phyloP scores from a whole-genome alignment of 768 basidiomycete genomes.

The Naganishia friedmannii region DNA sequence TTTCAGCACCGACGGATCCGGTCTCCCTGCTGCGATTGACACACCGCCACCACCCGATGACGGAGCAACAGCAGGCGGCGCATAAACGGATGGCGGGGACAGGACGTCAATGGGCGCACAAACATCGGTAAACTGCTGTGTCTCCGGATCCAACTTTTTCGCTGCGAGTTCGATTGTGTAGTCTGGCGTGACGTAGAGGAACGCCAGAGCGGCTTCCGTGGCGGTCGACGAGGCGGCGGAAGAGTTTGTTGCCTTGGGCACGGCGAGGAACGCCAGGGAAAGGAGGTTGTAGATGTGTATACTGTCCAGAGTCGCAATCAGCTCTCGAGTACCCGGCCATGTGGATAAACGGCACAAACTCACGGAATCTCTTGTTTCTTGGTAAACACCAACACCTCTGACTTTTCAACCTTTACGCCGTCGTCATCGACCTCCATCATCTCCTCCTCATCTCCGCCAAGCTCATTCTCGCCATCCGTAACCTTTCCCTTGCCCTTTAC shows the following conservation, averaged over 20 bases:
- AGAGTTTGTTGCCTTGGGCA: slow-evolving; percentile 29
- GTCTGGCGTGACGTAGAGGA: slow-evolving; percentile 41
- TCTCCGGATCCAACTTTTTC: slow-evolving; percentile 32
- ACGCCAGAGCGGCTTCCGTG: slow-evolving; percentile 36
- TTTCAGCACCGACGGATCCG: slow-evolving; percentile 13
- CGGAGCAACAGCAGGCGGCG: slow-evolving; percentile 1
- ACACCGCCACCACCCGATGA: slow-evolving; percentile 28
- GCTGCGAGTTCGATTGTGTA: slow-evolving; percentile 39
- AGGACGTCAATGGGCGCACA: slow-evolving; percentile 38
- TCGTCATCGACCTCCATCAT: slow-evolving; percentile 44
- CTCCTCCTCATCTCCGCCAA: slow-evolving; percentile 29
- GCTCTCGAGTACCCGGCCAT: slow-evolving; percentile 32
- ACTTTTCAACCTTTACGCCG: slow-evolving; percentile 38
- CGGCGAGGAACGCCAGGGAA: slow-evolving; percentile 40
- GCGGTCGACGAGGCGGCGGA: slow-evolving; percentile 34
- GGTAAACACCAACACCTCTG: slow-evolving; percentile 31
- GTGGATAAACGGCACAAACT: slow-evolving; percentile 23
- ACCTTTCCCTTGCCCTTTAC: slow-evolving; percentile 43
- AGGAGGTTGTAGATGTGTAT: slow-evolving; percentile 50
- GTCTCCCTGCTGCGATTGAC: slow-evolving; percentile 34
- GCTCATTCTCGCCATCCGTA: slow-evolving; percentile 24
- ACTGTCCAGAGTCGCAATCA: slow-evolving; percentile 37
- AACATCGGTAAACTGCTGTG: slow-evolving; percentile 41
- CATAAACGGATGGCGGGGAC: slow-evolving; percentile 29
- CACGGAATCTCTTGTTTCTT: slow-evolving; percentile 27